A percentile compares a stretch with the other conserved stretches of the same genome.
These are phyloP conservation scores for Asterophora parasitica DNA, from an alignment of 768 basidiomycete species.

Conservation along the genomic window DNA sequence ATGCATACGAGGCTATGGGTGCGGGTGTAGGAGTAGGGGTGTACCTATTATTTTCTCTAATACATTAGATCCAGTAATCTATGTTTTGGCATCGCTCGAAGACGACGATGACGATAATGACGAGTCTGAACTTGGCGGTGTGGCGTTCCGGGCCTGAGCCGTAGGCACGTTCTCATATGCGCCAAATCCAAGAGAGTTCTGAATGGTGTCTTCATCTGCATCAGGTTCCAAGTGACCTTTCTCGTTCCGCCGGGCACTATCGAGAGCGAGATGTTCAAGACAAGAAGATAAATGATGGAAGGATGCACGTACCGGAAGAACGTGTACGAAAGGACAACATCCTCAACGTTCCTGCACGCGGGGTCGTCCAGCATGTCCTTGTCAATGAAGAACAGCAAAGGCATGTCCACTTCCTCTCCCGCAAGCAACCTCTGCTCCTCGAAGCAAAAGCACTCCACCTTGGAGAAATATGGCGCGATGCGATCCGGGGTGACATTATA, in stretches of 20 bases:
- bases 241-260: constrained; percentile 82
- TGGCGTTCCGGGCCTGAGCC: constrained; percentile 21
- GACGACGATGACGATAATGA: neutral
- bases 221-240: constrained; percentile 89
- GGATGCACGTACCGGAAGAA: constrained; percentile 77
- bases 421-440: constrained; percentile 96
- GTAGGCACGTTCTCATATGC: constrained; percentile 53
- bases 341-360: constrained; percentile 77
- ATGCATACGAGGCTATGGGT: too few relatives aligned
- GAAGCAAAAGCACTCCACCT: constrained; percentile 99
- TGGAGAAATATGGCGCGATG: constrained; percentile 98
- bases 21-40: neutral
- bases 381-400: constrained; percentile 97
- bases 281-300: neutral
- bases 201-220: constrained; percentile 73
- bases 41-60: neutral
- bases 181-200: constrained; percentile 75
- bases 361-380: constrained; percentile 95
- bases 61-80: neutral
- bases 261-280: neutral
- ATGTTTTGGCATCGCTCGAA: neutral
- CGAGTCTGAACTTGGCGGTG: neutral
- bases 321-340: constrained; percentile 93
- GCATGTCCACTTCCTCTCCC: constrained; percentile 97
- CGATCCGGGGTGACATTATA: constrained; percentile 99